Percentiles rank a stretch among this genome's conserved stretches.
Conservation (phyloP, 1,139 yeast species). For the Pichia sp. region DNA sequence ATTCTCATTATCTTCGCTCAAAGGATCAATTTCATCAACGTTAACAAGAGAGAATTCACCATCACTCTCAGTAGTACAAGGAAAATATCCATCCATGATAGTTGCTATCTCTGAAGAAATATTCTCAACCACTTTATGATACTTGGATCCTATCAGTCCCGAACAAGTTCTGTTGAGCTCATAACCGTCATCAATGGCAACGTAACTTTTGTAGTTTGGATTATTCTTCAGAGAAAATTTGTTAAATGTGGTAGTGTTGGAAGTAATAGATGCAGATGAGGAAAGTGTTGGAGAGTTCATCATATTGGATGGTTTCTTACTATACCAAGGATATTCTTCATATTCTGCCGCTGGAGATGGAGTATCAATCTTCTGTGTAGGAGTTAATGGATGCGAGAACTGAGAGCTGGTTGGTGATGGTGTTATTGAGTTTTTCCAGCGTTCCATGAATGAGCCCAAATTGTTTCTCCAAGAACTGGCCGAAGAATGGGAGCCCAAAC, state of each 20-base stretch:
- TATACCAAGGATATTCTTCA: conserved; percentile 37
- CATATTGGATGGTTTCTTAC: conserved; percentile 2
- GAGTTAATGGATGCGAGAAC: conserved; percentile 1
- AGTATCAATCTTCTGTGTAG: conserved; percentile 7
- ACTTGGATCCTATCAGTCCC: conserved; percentile 3
- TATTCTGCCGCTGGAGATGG: conserved; percentile 42
- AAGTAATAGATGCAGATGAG: conserved; percentile 5
- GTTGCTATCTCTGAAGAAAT: conserved; percentile 5
- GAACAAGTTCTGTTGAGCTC: conserved; percentile 2
- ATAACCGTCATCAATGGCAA: conserved; percentile 2
- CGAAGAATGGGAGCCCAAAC: conserved; percentile 10
- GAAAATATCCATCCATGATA: conserved; percentile 11
- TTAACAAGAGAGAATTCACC: not conserved
- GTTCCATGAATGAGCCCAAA: conserved; percentile 25
- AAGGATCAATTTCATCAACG: too few species aligned
- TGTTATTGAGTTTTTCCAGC: conserved; percentile 18
- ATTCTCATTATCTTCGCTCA: too few species aligned
- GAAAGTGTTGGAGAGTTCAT: conserved; percentile 2
- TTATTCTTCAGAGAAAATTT: conserved; percentile 3
- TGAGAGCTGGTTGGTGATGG: conserved; percentile 12
- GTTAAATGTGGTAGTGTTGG: conserved; percentile 3
- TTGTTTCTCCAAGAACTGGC: conserved; percentile 26
- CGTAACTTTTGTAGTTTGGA: conserved; percentile 3
- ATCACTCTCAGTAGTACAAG: not conserved
- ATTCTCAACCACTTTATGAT: conserved; percentile 3